Percentiles rank a stretch among this genome's conserved stretches.
These are phyloP conservation scores for Yamadazyma spencermartinsiae DNA, from an alignment of 1,139 yeast genomes.

Conservation along the genomic window DNA sequence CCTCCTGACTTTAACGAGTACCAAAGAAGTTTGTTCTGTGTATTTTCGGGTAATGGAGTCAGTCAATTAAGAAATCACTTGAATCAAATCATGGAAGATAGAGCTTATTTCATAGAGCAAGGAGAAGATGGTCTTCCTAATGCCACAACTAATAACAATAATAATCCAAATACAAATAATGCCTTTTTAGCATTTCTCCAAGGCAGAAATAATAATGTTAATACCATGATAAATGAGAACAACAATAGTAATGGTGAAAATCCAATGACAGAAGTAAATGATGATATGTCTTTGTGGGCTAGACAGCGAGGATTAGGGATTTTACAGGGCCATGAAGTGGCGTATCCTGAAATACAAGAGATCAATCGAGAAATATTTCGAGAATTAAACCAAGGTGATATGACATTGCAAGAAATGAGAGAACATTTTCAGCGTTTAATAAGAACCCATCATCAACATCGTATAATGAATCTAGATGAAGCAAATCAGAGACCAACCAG, in stretches of 20 bases:
- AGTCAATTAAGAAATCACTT: constrained; percentile 66
- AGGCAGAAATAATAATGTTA: constrained; percentile 8
- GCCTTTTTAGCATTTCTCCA: background rate
- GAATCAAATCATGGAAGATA: constrained; percentile 44
- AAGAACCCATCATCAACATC: constrained; percentile 30
- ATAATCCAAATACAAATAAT: constrained; percentile 1
- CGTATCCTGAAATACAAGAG: constrained; percentile 28
- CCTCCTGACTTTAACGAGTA: constrained; percentile 90
- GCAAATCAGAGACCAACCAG: constrained; percentile 11
- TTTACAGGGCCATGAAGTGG: constrained; percentile 17
- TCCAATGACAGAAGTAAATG: background rate
- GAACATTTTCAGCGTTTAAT: constrained; percentile 39
- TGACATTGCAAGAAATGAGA: constrained; percentile 40
- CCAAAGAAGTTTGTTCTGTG: constrained; percentile 87
- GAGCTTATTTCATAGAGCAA: constrained; percentile 42
- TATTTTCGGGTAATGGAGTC: constrained; percentile 91
- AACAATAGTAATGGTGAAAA: constrained; percentile 2
- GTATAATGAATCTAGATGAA: constrained; percentile 18
- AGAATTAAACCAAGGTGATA: constrained; percentile 35
- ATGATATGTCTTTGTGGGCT: constrained; percentile 30
- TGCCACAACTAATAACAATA: constrained; percentile 3
- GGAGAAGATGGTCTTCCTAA: constrained; percentile 19
- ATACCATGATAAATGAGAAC: constrained; percentile 2
- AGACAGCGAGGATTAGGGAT: constrained; percentile 38
- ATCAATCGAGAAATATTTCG: constrained; percentile 37